Evolutionary conservation across 441 rosid species (phyloP).

Genomic region (Gossypium schwendimanii): DNA sequence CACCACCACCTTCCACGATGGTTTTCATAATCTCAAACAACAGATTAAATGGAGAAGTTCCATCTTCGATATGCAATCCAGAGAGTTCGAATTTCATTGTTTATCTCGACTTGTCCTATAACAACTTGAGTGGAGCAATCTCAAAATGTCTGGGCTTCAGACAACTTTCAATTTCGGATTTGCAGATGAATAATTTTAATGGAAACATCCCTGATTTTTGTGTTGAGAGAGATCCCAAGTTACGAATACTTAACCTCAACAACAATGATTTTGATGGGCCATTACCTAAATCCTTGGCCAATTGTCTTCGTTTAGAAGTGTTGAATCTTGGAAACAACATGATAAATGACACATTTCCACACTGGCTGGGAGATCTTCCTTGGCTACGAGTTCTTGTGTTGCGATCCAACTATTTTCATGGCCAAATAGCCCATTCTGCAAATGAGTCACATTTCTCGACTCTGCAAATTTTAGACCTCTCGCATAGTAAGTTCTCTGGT

Average conservation of each 20-base stretch:
- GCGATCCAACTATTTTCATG: constrained; percentile 4
- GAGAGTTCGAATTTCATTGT: neutral
- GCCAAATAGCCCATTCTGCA: neutral
- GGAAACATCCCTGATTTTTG: constrained; percentile 12
- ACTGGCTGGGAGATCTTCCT: neutral
- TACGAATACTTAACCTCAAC: constrained; percentile 11
- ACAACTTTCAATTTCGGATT: constrained; percentile 1
- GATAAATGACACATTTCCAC: constrained; percentile 14
- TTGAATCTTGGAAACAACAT: constrained; percentile 17
- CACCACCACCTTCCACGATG: neutral
- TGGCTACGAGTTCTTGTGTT: constrained; percentile 6
- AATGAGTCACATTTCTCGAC: neutral
- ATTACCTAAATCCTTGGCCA: constrained; percentile 15
- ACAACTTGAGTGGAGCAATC: constrained; percentile 15
- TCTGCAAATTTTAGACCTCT: constrained; percentile 12
- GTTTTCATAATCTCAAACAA: neutral
- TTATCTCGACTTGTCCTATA: neutral
- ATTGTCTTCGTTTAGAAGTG: constrained; percentile 10
- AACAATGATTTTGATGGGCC: constrained; percentile 15
- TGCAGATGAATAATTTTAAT: constrained; percentile 3
- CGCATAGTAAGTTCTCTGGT: constrained; percentile 5
- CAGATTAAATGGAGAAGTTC: neutral
- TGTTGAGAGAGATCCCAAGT: neutral
- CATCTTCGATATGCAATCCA: neutral
- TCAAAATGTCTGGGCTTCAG: constrained; percentile 9